Evolutionary conservation across 805 yeast species (phyloP).

Genomic region (Candida adriatica): DNA sequence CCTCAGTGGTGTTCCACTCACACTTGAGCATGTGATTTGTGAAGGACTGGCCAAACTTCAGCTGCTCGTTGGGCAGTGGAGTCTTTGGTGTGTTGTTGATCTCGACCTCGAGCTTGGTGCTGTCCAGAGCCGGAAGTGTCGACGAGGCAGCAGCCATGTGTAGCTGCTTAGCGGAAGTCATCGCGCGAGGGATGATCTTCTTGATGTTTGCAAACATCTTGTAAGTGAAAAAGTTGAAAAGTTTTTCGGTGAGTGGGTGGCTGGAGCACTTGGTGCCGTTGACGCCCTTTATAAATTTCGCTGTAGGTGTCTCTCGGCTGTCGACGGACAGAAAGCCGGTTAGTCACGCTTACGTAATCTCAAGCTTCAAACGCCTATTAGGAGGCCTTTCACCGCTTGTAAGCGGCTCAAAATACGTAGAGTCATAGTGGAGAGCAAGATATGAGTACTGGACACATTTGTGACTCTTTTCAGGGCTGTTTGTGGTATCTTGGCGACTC

Average conservation of each 20-base stretch:
- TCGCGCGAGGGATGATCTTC: slow-evolving; percentile 5
- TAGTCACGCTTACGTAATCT: slow-evolving; percentile 1
- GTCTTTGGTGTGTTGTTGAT: slow-evolving; percentile 42
- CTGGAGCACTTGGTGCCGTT: neutral
- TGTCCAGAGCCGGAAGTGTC: slow-evolving; percentile 39
- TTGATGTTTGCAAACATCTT: slow-evolving; percentile 4
- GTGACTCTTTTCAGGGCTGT: too few relatives aligned
- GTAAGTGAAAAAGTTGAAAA: neutral
- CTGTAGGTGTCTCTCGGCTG: slow-evolving; percentile 6
- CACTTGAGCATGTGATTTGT: slow-evolving; percentile 85
- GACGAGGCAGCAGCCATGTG: slow-evolving; percentile 5
- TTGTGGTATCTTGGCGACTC: too few relatives aligned
- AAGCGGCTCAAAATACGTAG: too few relatives aligned
- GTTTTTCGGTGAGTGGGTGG: neutral
- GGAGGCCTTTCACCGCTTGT: too few relatives aligned
- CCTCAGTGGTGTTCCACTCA: slow-evolving; percentile 70
- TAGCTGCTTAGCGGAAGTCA: slow-evolving; percentile 11
- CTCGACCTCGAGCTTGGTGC: slow-evolving; percentile 45
- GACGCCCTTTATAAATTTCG: neutral
- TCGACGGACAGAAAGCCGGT: slow-evolving; percentile 5
- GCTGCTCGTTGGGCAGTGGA: slow-evolving; percentile 51
- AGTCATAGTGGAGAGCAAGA: too few relatives aligned
- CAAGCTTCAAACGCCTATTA: too few relatives aligned
- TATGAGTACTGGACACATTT: too few relatives aligned
- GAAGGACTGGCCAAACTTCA: slow-evolving; percentile 69